Percentiles rank a stretch among this genome's conserved stretches.
phyloP scores from a whole-genome alignment of 2,329 filamentous ascomycete genomes.

The Trichoderma sp. region DNA sequence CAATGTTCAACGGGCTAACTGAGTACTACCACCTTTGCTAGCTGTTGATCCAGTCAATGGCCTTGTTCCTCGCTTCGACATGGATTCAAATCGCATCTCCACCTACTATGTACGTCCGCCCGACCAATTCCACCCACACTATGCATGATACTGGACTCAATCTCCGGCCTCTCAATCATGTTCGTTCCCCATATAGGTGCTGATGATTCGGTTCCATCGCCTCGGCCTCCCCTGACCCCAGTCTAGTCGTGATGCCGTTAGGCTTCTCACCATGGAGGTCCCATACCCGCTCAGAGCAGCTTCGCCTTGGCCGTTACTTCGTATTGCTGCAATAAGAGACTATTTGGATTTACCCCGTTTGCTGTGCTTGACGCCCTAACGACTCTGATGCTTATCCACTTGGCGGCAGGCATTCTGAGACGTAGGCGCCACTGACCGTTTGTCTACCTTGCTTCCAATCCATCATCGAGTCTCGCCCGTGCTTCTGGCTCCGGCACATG shows the following conservation, averaged over 20 bases:
- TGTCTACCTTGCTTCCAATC: neutral
- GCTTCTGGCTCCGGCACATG: constrained; percentile 13
- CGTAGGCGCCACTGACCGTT: neutral
- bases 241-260: neutral
- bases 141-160: constrained; percentile 16
- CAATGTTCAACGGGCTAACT: constrained; percentile 5
- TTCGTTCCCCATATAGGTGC: neutral
- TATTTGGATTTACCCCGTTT: neutral
- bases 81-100: constrained; percentile 7
- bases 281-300: neutral
- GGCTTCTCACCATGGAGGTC: neutral
- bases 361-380: neutral
- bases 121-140: constrained; percentile 8
- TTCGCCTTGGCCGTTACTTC: neutral
- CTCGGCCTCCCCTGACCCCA: constrained; percentile 5
- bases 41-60: neutral
- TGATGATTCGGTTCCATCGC: constrained; percentile 7
- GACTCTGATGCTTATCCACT: neutral
- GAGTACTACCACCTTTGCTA: neutral
- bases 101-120: neutral
- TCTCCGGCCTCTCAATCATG: constrained; percentile 7
- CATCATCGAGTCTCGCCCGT: constrained; percentile 9
- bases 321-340: constrained; percentile 2
- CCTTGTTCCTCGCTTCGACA: constrained; percentile 8
- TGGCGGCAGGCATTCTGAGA: constrained; percentile 13